Percentiles rank a stretch among this genome's conserved stretches.
These are phyloP conservation scores for Turnera subulata DNA, from an alignment of 345 rosid genomes.

Conservation along the genomic window DNA sequence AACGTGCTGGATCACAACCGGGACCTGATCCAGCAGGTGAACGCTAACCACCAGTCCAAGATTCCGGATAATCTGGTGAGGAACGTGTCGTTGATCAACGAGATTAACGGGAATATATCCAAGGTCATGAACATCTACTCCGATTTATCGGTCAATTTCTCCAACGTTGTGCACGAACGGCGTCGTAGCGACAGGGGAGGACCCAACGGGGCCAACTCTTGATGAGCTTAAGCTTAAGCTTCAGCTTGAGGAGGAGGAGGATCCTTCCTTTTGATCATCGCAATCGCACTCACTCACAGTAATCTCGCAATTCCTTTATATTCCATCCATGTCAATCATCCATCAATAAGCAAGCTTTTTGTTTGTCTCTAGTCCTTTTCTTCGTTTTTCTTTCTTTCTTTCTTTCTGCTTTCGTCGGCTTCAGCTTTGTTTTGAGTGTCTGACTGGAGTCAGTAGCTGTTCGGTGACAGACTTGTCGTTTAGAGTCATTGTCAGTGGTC, in stretches of 20 bases:
- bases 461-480: background rate
- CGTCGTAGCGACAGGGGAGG: background rate
- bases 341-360: background rate
- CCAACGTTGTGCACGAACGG: slow-evolving; percentile 24
- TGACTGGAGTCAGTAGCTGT: no score
- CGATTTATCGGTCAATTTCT: slow-evolving; percentile 27
- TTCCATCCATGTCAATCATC: background rate
- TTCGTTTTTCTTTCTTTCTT: no score
- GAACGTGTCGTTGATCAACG: slow-evolving; percentile 26
- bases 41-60: slow-evolving; percentile 34
- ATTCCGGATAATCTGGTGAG: slow-evolving; percentile 32
- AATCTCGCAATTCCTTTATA: no score
- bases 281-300: no score
- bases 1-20: slow-evolving; percentile 32
- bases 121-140: slow-evolving; percentile 32
- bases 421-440: background rate
- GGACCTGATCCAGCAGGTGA: slow-evolving; percentile 29
- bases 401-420: no score
- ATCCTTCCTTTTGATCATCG: no score
- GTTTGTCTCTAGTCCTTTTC: no score
- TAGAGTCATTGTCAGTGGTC: background rate
- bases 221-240: no score
- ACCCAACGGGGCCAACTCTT: background rate
- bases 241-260: no score
- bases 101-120: slow-evolving; percentile 37